These are phyloP conservation scores for Fusarium sp. DNA, from an alignment of 2,329 filamentous ascomycete species.

Conservation along the genomic window DNA sequence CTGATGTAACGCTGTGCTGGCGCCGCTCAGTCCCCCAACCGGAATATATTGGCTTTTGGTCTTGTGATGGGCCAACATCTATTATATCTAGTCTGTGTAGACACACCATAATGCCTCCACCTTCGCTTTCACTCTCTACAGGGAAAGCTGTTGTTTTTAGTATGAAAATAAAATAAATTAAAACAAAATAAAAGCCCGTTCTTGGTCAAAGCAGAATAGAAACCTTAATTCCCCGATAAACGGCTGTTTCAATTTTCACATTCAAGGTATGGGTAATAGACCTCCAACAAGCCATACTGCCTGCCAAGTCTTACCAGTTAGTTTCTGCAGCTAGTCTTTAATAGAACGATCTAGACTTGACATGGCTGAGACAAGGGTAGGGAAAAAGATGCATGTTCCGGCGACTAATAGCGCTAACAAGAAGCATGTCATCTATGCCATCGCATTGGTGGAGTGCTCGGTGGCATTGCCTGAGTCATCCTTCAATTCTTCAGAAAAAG, in stretches of 20 bases:
- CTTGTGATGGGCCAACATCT: neutral
- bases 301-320: neutral
- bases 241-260: neutral
- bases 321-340: neutral
- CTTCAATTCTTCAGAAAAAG: too few relatives aligned
- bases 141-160: neutral
- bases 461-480: neutral
- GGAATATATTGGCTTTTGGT: neutral
- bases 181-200: neutral
- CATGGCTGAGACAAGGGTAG: neutral
- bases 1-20: neutral
- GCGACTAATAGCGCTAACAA: neutral
- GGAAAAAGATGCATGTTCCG: neutral
- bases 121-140: neutral
- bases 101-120: neutral
- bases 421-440: neutral
- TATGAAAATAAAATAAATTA: neutral
- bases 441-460: neutral
- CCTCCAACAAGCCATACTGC: too few relatives aligned
- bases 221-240: neutral
- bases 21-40: neutral
- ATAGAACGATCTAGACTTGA: neutral
- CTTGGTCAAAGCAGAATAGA: too few relatives aligned
- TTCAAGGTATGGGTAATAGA: neutral
- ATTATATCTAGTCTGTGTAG: neutral